These are phyloP conservation scores for Glycine tomentella DNA, from an alignment of 306 rosid species.

Conservation along the genomic window DNA sequence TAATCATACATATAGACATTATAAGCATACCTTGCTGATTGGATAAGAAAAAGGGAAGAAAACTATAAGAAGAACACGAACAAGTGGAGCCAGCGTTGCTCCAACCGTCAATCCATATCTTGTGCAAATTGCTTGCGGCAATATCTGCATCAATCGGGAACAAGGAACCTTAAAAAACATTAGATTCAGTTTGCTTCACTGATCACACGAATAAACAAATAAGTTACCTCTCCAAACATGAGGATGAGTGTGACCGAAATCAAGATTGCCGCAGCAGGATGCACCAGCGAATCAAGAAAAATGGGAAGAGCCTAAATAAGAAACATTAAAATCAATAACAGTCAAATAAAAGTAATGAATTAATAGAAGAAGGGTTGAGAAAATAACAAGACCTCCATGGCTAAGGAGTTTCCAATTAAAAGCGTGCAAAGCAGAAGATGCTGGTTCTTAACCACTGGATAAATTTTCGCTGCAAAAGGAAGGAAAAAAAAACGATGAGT, in stretches of 20 bases:
- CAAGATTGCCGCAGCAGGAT: slow-evolving; percentile 85
- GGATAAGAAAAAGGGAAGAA: slow-evolving; percentile 92
- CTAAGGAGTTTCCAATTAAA: slow-evolving; percentile 89
- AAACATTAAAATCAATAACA: no score
- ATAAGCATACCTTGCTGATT: slow-evolving; percentile 81
- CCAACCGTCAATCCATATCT: slow-evolving; percentile 93
- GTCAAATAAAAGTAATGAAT: not conserved
- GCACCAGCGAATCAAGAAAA: slow-evolving; percentile 86
- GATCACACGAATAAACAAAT: not conserved
- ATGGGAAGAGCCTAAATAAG: slow-evolving; percentile 78
- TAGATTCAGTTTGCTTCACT: no score
- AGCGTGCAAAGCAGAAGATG: slow-evolving; percentile 96
- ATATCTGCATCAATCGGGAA: slow-evolving; percentile 62
- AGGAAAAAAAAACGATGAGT: not conserved
- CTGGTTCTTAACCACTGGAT: slow-evolving; percentile 96
- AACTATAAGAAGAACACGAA: slow-evolving; percentile 77
- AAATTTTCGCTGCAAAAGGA: slow-evolving; percentile 77
- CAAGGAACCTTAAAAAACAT: slow-evolving; percentile 36
- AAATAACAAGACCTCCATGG: slow-evolving; percentile 76
- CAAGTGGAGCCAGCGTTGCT: slow-evolving; percentile 88
- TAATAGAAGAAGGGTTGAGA: slow-evolving; percentile 19
- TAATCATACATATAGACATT: no score
- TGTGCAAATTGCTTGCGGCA: slow-evolving; percentile 95
- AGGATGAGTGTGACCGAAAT: slow-evolving; percentile 91
- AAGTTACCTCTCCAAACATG: slow-evolving; percentile 89